These are phyloP conservation scores for Venturia asperata DNA, from an alignment of 2,329 filamentous ascomycete genomes.

Conservation along the genomic window DNA sequence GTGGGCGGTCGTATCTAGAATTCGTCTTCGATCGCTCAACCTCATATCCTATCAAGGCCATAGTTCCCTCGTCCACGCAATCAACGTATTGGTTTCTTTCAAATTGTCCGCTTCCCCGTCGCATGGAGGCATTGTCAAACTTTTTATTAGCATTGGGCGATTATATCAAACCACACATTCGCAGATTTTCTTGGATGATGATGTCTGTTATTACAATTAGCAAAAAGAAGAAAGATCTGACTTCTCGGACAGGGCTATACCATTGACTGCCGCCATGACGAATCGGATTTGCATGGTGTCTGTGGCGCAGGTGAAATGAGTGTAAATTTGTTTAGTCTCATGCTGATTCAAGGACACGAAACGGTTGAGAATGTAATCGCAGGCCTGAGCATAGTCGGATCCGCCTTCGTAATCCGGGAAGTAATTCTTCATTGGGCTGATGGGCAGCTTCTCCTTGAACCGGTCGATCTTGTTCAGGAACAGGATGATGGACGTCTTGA, in stretches of 20 bases:
- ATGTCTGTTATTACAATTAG: constrained; percentile 65
- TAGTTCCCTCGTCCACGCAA: not conserved
- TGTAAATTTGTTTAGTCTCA: constrained; percentile 99
- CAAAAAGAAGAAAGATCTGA: constrained; percentile 1
- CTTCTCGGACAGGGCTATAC: constrained; percentile 48
- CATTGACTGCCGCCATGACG: constrained; percentile 99
- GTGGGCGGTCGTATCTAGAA: not conserved
- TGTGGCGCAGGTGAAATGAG: constrained; percentile 97
- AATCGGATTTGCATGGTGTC: constrained; percentile 99
- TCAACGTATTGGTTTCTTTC: not conserved
- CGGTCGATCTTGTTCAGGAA: constrained; percentile 71
- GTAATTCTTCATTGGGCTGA: constrained; percentile 69
- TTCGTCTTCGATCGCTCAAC: not conserved
- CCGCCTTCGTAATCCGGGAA: constrained; percentile 79
- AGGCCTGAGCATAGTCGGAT: constrained; percentile 89
- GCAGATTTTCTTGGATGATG: constrained; percentile 98
- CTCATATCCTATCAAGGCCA: constrained; percentile 3
- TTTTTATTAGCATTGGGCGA: not conserved
- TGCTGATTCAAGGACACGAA: constrained; percentile 98
- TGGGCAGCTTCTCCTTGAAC: constrained; percentile 67
- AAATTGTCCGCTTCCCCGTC: not conserved
- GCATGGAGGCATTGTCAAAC: not conserved
- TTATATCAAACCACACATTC: constrained; percentile 95
- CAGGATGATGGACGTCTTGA: constrained; percentile 65
- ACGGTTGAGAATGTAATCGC: constrained; percentile 97